Conservation (phyloP, 495 filamentous ascomycete species). For the Jackrogersella multiformis region DNA sequence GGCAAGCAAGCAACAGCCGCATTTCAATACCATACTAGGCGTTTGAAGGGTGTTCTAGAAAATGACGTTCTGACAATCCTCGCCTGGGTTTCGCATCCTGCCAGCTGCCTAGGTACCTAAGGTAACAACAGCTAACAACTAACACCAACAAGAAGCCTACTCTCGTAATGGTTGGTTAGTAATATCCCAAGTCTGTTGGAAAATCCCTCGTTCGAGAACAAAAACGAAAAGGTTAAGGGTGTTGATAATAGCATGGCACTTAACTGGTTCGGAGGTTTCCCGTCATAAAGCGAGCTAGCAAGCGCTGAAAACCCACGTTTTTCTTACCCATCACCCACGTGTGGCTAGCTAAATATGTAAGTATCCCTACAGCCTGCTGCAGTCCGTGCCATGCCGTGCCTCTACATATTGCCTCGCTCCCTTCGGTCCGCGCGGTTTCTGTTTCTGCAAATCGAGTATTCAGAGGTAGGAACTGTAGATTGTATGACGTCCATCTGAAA, state of each 20-base stretch:
- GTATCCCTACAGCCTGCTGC: not conserved
- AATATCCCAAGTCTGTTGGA: not conserved
- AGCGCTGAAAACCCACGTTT: constrained; percentile 9
- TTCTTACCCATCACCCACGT: not conserved
- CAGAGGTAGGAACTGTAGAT: too few species aligned
- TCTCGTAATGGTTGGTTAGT: not conserved
- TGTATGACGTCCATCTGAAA: too few species aligned
- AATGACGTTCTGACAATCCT: constrained; percentile 22
- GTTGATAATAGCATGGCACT: not conserved
- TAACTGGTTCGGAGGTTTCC: constrained; percentile 2
- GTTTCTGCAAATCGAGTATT: too few species aligned
- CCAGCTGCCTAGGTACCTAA: not conserved
- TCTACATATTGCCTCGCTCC: not conserved
- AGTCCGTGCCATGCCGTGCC: not conserved
- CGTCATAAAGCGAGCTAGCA: not conserved
- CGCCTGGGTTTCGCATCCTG: constrained; percentile 26
- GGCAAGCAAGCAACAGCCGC: constrained; percentile 19
- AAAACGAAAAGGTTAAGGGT: not conserved
- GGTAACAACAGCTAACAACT: not conserved
- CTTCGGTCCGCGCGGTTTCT: not conserved
- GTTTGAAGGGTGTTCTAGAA: constrained; percentile 6
- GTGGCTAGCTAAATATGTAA: not conserved
- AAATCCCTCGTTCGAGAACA: constrained; percentile 13
- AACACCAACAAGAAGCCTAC: constrained; percentile 4
- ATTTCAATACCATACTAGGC: constrained; percentile 1